These are phyloP conservation scores for Dichotomopilus funicola DNA, from an alignment of 2,329 filamentous ascomycete species.

Conservation along the genomic window DNA sequence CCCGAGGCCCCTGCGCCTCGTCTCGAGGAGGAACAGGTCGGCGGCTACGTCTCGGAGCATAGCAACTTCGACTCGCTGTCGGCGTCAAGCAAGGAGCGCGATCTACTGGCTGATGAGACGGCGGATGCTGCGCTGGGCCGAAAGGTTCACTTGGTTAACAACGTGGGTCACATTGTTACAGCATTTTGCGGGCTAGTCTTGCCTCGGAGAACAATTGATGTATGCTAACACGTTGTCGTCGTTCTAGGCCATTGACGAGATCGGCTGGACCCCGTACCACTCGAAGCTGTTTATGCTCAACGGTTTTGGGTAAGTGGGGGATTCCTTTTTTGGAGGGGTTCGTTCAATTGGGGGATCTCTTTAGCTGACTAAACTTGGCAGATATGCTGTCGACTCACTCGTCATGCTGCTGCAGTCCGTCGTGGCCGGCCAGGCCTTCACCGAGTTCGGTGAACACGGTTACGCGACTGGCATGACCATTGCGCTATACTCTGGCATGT, in stretches of 20 bases:
- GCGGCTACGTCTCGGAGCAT: slow-evolving; percentile 1
- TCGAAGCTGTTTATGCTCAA: slow-evolving; percentile 56
- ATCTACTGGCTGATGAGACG: slow-evolving; percentile 43
- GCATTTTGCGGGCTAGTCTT: no score
- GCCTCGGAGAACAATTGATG: not conserved
- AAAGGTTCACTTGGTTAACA: slow-evolving; percentile 53
- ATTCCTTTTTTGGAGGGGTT: no score
- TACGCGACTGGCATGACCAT: slow-evolving; percentile 55
- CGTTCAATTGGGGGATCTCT: not conserved
- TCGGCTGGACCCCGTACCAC: slow-evolving; percentile 55
- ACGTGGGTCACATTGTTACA: slow-evolving; percentile 29
- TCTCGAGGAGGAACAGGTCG: not conserved
- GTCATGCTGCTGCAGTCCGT: slow-evolving; percentile 54
- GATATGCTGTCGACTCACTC: slow-evolving; percentile 44
- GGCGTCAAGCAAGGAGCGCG: slow-evolving; percentile 21
- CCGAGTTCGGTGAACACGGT: slow-evolving; percentile 50
- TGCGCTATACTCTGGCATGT: slow-evolving; percentile 61
- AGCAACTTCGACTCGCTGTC: not conserved
- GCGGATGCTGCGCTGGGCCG: slow-evolving; percentile 47
- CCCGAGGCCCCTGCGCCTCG: not conserved
- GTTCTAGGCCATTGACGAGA: slow-evolving; percentile 46
- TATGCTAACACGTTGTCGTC: not conserved
- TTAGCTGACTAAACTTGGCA: slow-evolving; percentile 6
- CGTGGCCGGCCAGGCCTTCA: slow-evolving; percentile 50
- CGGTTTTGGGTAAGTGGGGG: slow-evolving; percentile 45